These are phyloP conservation scores for Ophiostoma sp. DNA, from an alignment of 2,329 filamentous ascomycete species.

Conservation along the genomic window DNA sequence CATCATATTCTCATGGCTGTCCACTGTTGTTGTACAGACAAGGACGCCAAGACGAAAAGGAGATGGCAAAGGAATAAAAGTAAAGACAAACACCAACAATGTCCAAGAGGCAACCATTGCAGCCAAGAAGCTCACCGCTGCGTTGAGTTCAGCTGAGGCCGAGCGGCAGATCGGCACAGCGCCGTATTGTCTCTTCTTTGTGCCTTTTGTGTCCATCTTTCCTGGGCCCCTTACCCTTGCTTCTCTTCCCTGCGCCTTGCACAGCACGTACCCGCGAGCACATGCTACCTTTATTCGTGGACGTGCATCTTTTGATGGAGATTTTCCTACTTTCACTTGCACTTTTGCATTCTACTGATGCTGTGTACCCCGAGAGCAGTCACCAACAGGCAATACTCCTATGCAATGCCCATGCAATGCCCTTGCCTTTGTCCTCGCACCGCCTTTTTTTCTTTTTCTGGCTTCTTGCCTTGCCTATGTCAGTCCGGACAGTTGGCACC, in stretches of 20 bases:
- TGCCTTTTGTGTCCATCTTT: neutral
- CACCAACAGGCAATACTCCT: slow-evolving; percentile 8
- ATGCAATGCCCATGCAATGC: neutral
- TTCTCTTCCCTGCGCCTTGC: neutral
- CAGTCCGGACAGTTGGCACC: neutral
- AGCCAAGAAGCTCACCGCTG: neutral
- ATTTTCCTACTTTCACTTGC: neutral
- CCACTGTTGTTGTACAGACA: neutral
- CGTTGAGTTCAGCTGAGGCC: neutral
- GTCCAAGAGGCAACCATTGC: neutral
- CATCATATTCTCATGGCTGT: neutral
- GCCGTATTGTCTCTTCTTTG: neutral
- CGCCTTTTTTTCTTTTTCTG: neutral
- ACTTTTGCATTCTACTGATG: neutral
- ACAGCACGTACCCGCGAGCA: neutral
- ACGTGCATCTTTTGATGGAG: neutral
- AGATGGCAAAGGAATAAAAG: neutral
- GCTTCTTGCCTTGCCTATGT: neutral
- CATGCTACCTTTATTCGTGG: neutral
- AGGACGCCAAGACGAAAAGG: slow-evolving; percentile 5
- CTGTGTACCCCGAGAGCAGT: neutral
- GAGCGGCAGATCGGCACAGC: neutral
- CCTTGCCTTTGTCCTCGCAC: neutral
- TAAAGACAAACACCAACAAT: no score
- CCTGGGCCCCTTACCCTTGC: neutral